Evolutionary conservation across 306 rosid species (phyloP), one percentile per base, ranked within the genome.

Genomic region (Lotus japonicus): DNA sequence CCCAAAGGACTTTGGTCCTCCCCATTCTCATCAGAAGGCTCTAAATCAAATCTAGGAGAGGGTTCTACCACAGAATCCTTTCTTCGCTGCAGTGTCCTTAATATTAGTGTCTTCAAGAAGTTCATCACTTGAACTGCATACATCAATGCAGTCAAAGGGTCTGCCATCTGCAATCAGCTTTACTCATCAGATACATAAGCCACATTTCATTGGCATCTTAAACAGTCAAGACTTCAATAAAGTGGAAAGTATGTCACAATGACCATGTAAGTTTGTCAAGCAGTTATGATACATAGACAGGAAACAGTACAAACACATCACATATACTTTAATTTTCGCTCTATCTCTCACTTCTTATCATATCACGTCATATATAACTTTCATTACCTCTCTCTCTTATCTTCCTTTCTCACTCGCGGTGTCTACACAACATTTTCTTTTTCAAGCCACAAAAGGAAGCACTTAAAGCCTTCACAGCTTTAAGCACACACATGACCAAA

Each of bases 61-160:
- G 85, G 43, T 50, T 81, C 81, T 33, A 83, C 72, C 5, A 56
- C 62, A 17, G 80, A 59, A 45, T 79, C 84, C 45, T 79, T 75
- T 70, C 91, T 85, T 28, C 55, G 82, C 18, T 35, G 59, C 48
- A 85, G 67, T 8, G 83, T 84, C 73, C 76, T 85, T 49, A 76
- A 8, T 64, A 88, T 74, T n/a, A 85, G 91, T 48, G 75, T 84
- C 79, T 79, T 84, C 68, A 88, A 87, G 72, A 85, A 84, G 80
- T 88, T 82, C 89, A 88, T 88, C 68, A 88, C 95, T 84, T 85
- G 89, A 51, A 85, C 95, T 26, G 89, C 91, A 82, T 88, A 84
- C 89, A 83, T 85, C 86, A 88, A 64, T 68, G 95, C 95, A 26
- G 84, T 88, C 77, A 88, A 75, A 14, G 91, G 87, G 51, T 85